phyloP scores from a whole-genome alignment of 306 rosid species.

The Dryas alaskensis region DNA sequence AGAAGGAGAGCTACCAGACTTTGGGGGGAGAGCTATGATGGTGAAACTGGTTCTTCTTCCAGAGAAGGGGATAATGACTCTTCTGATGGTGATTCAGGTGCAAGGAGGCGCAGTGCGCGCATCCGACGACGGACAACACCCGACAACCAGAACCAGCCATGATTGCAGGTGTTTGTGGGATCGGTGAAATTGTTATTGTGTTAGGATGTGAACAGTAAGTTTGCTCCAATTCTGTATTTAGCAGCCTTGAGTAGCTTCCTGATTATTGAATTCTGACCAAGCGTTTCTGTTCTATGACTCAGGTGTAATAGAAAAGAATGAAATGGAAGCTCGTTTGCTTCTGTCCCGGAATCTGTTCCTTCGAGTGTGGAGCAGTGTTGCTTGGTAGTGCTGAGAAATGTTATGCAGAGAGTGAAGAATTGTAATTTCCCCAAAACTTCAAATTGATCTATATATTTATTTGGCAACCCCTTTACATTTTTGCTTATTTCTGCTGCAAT shows the following conservation, averaged over 20 bases:
- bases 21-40: conserved; percentile 85
- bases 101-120: conserved; percentile 53
- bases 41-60: conserved; percentile 72
- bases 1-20: conserved; percentile 71
- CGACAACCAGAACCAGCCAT: conserved; percentile 52
- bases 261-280: neutral
- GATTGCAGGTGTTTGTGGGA: conserved; percentile 30
- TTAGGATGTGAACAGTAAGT: conserved; percentile 40
- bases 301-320: conserved; percentile 27
- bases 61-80: conserved; percentile 76
- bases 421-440: conserved; percentile 34
- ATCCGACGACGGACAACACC: conserved; percentile 60
- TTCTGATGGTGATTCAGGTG: conserved; percentile 75
- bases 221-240: conserved; percentile 16
- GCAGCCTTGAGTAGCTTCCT: conserved; percentile 7
- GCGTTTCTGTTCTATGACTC: conserved; percentile 24
- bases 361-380: conserved; percentile 34
- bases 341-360: conserved; percentile 9
- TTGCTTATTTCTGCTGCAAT: too few relatives aligned
- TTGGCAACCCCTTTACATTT: neutral
- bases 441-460: conserved; percentile 24
- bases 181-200: conserved; percentile 27
- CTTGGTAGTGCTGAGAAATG: conserved; percentile 15
- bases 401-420: conserved; percentile 31
- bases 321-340: conserved; percentile 25